Evolutionary conservation across 2,329 filamentous ascomycete genomes (phyloP).

Genomic region (Tolypocladium nubicola): DNA sequence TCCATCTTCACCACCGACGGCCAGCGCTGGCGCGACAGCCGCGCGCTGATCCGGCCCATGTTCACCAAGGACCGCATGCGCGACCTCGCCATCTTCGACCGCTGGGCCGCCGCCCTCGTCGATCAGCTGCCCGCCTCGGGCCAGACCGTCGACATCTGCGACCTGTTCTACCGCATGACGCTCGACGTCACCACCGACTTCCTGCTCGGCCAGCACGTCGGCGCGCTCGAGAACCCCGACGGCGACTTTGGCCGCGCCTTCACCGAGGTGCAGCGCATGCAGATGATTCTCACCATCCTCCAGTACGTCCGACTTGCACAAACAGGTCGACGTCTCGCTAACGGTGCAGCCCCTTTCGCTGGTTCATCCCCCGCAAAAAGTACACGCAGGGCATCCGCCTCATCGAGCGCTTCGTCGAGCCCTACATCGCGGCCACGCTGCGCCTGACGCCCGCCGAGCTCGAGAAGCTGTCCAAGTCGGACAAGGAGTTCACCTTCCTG

Average conservation of each 20-base stretch:
- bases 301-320: conserved; percentile 3
- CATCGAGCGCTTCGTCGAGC: conserved; percentile 67
- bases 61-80: conserved; percentile 78
- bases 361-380: conserved; percentile 49
- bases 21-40: conserved; percentile 63
- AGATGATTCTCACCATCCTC: conserved; percentile 24
- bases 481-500: conserved; percentile 72
- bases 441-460: conserved; percentile 60
- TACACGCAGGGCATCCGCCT: conserved; percentile 56
- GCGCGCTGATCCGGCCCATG: conserved; percentile 72
- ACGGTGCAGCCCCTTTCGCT: conserved; percentile 53
- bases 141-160: conserved; percentile 55
- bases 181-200: conserved; percentile 83
- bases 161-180: conserved; percentile 73
- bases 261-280: conserved; percentile 64
- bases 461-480: conserved; percentile 54
- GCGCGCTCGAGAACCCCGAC: conserved; percentile 33
- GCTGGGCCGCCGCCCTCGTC: conserved; percentile 7
- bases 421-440: conserved; percentile 67
- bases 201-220: conserved; percentile 48
- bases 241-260: conserved; percentile 74
- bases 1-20: conserved; percentile 75
- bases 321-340: conserved; percentile 6
- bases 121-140: conserved; percentile 26
- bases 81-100: conserved; percentile 70